Percentiles rank a stretch among this genome's conserved stretches.
Conservation (phyloP, 768 basidiomycete species). For the Dendrothele bispora region DNA sequence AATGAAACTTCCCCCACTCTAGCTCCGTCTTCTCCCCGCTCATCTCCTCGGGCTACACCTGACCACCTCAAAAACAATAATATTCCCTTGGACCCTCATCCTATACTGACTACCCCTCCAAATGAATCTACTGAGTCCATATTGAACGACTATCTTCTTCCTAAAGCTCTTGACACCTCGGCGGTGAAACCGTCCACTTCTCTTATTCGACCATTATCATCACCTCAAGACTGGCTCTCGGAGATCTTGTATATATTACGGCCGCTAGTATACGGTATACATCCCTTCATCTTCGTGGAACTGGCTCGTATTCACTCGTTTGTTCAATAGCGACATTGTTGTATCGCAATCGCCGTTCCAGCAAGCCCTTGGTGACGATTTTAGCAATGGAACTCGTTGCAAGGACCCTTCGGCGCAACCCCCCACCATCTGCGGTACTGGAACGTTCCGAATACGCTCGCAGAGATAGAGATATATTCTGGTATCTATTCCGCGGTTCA, state of each 20-base stretch:
- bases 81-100: conserved; percentile 61
- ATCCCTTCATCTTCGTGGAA: background rate
- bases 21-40: conserved; percentile 54
- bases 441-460: conserved; percentile 80
- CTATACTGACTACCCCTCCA: conserved; percentile 56
- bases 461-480: conserved; percentile 78
- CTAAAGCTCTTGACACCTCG: conserved; percentile 74
- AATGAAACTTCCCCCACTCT: conserved; percentile 61
- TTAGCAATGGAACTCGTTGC: conserved; percentile 73
- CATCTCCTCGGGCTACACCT: conserved; percentile 63
- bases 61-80: conserved; percentile 84
- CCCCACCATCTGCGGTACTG: conserved; percentile 58
- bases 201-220: conserved; percentile 59
- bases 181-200: conserved; percentile 71
- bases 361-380: conserved; percentile 62
- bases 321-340: conserved; percentile 37
- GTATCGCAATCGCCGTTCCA: conserved; percentile 46
- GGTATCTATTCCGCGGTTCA: conserved; percentile 84
- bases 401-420: conserved; percentile 68
- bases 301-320: background rate
- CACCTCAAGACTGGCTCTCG: conserved; percentile 71
- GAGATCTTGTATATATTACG: conserved; percentile 72
- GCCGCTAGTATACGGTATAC: conserved; percentile 75
- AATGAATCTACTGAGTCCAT: conserved; percentile 49
- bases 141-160: conserved; percentile 82